These are phyloP conservation scores for Dysphania ambrosioides DNA, from an alignment of 148 eudicot genomes.

Conservation along the genomic window DNA sequence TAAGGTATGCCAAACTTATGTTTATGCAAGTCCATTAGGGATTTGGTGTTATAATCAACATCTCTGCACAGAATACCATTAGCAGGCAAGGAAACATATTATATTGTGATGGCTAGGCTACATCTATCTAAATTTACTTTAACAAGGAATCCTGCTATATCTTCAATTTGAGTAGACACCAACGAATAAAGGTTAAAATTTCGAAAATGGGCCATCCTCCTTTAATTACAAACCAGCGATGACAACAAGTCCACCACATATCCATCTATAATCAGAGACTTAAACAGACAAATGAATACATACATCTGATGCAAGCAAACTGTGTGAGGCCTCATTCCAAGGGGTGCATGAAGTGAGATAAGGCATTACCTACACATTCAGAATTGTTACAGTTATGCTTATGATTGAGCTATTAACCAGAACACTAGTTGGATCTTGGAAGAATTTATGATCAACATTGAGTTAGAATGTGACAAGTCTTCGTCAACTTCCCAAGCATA, in stretches of 20 bases:
- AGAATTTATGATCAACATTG: not conserved
- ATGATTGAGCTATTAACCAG: not conserved
- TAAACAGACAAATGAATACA: not conserved
- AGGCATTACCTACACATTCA: not conserved
- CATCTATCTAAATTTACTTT: too few relatives aligned
- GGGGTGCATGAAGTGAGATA: not conserved
- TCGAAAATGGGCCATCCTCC: too few relatives aligned
- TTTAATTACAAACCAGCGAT: not conserved
- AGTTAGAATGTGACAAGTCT: not conserved
- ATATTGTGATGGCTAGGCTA: too few relatives aligned
- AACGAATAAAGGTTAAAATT: too few relatives aligned
- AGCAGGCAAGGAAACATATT: too few relatives aligned
- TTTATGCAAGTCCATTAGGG: too few relatives aligned
- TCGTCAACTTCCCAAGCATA: not conserved
- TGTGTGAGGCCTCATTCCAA: not conserved
- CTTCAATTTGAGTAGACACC: too few relatives aligned
- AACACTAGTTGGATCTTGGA: not conserved
- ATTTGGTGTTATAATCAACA: too few relatives aligned
- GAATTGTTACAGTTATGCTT: not conserved
- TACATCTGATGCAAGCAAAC: not conserved
- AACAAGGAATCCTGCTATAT: too few relatives aligned
- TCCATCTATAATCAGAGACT: not conserved
- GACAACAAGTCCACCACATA: not conserved
- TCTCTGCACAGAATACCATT: too few relatives aligned
- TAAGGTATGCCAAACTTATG: too few relatives aligned